Base-by-base conservation (phyloP, 768 basidiomycete genomes). In the Lentinula raphanica region DNA sequence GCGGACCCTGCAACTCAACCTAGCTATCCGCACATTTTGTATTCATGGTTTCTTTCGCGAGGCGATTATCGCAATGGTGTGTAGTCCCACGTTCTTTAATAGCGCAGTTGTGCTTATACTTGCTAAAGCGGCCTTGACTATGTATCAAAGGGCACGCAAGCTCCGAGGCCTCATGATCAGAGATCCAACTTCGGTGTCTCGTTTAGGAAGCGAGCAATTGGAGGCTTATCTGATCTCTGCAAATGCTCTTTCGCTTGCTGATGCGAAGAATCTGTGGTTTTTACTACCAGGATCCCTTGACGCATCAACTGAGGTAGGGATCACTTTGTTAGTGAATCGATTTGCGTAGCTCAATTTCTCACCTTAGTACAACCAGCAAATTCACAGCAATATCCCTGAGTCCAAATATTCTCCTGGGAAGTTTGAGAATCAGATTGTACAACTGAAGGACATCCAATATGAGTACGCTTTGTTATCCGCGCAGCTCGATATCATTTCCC, bases 51-150 rank as follows among this genome's bases (percentile, higher is more conserved):
- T 69, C 82, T 88, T 64, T 79, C 82, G 57, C 79, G 91, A 68
- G 90, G 91, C 27, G 94, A 98, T 69, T 94, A 94, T 73, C 84
- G 93, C 53, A 93, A 84, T 69, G 97, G 96, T 95, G 69, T 71
- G 84, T 77, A 12, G 15, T 61, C 59, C 44, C 29, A 39, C 32
- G 40, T 54, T 54, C 25, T 59, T 57, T n/a, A n/a, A 36, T 57
- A 51, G 55, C 58, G 60, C 32, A 56, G 39, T 23, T 32, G 44
- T 48, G n/a, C 25, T 49, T 12, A 38, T 29, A 13, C 42, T 15
- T 40, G 48, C 31, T 40, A 19, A 67, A 98, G 96, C 95, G 56
- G 91, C 92, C 15, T 79, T 88, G 54, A 86, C 86, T 9, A 97
- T 98, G 95, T 98, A 95, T 70, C 90, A 92, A 64, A 87, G 93